Evolutionary conservation across 2,329 filamentous ascomycete genomes (phyloP), one percentile per base, ranked within the genome.

Genomic region (Fusarium sambucinum): DNA sequence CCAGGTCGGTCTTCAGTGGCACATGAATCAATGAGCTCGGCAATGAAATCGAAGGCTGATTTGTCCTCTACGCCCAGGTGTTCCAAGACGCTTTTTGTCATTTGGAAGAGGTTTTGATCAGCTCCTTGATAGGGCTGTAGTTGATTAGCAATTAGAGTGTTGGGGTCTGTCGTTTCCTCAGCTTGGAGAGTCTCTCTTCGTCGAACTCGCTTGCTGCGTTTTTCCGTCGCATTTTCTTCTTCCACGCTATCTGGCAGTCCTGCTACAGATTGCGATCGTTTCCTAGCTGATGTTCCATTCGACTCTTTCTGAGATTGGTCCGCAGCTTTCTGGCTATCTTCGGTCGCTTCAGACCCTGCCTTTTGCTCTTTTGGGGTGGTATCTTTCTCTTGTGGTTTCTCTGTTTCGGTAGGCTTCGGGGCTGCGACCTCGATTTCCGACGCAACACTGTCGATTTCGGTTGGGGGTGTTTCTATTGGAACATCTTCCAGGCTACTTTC

Each of bases 201-300:
- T 45, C 89, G 84, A 30, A 88, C 88, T 50, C 89, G 82, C 73
- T 91, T 92, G 76, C 88, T 90, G 58, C 89, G 82, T 72, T 90
- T 90, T 54, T 86, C 85, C 13, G 86, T 82, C 3, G 80, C 80
- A 25, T 81, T 83, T 33, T 90, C 88, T 52, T 90, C 88, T 10
- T 89, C 87, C 1, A 74, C 80, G 0, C 77, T 81, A 4, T 90
- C 88, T 1, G 81, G 81, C 17, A 90, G 76, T 5, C 88, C 88
- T 6, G 88, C 88, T 30, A 80, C 78, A 13, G 88, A 90, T 63
- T 90, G 88, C 3, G 88, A 90, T 50, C 88, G 82, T 73, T 90
- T 90, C 51, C 87, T 82, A 1, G 83, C 84, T 14, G 76, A 8
- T 80, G 68, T 3, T 83, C 81, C n/a, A 71, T 69, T 80, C 7